phyloP scores from a whole-genome alignment of 1,139 yeast genomes.

The Hansenula sp. region DNA sequence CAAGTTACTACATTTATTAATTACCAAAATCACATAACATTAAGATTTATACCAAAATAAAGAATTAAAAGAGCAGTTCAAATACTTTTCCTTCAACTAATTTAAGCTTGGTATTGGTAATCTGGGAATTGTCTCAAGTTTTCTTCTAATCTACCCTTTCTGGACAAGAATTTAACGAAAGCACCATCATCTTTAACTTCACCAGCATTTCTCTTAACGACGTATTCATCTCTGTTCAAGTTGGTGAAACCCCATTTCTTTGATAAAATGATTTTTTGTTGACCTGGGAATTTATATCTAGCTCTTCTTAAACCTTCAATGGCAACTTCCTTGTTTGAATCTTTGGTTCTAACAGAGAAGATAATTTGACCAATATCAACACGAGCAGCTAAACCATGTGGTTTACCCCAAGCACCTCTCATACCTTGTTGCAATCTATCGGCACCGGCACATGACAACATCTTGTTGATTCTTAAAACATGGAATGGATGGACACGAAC shows the following conservation, averaged over 20 bases:
- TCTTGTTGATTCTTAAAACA: slow-evolving; percentile 99
- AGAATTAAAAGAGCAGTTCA: slow-evolving; percentile 8
- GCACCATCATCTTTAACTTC: slow-evolving; percentile 99
- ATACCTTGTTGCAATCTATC: slow-evolving; percentile 99
- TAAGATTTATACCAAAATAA: slow-evolving; percentile 4
- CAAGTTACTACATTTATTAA: background rate
- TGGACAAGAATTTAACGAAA: slow-evolving; percentile 96
- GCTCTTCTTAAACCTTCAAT: slow-evolving; percentile 99
- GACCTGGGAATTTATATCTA: slow-evolving; percentile 99
- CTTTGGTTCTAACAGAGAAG: slow-evolving; percentile 98
- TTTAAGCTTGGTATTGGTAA: slow-evolving; percentile 46
- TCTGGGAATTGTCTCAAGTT: slow-evolving; percentile 97
- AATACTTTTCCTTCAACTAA: slow-evolving; percentile 7
- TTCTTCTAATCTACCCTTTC: slow-evolving; percentile 90
- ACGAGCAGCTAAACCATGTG: slow-evolving; percentile 99
- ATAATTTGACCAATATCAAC: slow-evolving; percentile 98
- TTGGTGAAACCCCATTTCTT: slow-evolving; percentile 99
- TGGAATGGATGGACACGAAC: slow-evolving; percentile 99
- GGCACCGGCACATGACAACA: slow-evolving; percentile 99
- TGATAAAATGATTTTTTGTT: slow-evolving; percentile 97
- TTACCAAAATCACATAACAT: slow-evolving; percentile 1
- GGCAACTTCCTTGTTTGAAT: slow-evolving; percentile 94
- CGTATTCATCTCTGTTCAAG: slow-evolving; percentile 96
- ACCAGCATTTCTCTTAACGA: slow-evolving; percentile 91
- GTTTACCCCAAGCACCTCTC: slow-evolving; percentile 99